Evolutionary conservation across 495 filamentous ascomycete genomes (phyloP), one percentile per base, ranked within the genome.

Genomic region (Neurospora tetraspora): DNA sequence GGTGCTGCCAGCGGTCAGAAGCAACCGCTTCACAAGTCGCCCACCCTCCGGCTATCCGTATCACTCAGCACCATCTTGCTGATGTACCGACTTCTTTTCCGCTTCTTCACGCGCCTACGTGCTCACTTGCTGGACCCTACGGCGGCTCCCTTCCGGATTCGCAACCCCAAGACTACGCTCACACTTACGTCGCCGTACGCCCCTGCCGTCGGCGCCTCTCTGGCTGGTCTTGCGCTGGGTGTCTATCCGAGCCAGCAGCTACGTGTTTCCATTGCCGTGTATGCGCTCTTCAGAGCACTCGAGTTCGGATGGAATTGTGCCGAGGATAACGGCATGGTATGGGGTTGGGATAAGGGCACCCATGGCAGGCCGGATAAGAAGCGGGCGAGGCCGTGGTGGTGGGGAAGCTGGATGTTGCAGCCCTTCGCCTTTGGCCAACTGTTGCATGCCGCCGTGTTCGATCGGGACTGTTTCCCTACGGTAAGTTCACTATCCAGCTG

Each of bases 351-450:
- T 74, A 74, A 69, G 76, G 83, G 76, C 39, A 74, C 74, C 11
- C 69, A 73, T 9, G 79, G 79, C 20, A 74, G 74, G 71, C 76
- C 73, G 71, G 82, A 81, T 40, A 83, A 83, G 75, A 80, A 73
- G 73, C 78, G 81, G 72, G 77, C 81, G 70, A 84, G 88, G 73
- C 92, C 94, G 8, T 87, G 87, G 89, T 99, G 96, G 96, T 95
- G 94, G 85, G 96, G 95, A 31, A 97, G 93, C 78, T 98, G 95
- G 95, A 84, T 98, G 86, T 82, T 98, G 77, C 94, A 97, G 87
- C 96, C 96, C 1, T 78, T 96, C n/a, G 90, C 94, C 14, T 93
- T 89, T 77, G 96, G 94, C 39, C 96, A 98, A 82, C 85, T 99
- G 70, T 84, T 98, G 70, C 93, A 98, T 81, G 91, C 95, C 3